Conservation (phyloP, 768 basidiomycete genomes). For the Coprinopsis strossmayeri region DNA sequence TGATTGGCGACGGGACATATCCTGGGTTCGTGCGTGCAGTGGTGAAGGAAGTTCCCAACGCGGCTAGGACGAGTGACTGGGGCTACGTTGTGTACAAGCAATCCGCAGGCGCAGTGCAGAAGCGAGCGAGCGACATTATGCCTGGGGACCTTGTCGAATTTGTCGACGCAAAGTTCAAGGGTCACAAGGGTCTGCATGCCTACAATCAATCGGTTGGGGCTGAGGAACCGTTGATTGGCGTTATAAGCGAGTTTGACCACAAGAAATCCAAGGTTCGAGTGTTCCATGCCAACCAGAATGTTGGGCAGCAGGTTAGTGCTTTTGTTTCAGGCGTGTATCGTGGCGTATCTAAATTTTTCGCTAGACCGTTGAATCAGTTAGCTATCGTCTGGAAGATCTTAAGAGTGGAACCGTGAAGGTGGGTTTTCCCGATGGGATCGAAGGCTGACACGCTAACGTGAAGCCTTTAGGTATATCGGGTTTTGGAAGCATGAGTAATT, state of each 20-base stretch:
- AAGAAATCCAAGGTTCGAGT: constrained; percentile 86
- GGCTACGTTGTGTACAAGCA: constrained; percentile 54
- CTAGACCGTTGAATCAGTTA: constrained; percentile 65
- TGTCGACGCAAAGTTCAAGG: constrained; percentile 61
- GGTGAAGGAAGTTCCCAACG: constrained; percentile 60
- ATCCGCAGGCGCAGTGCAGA: constrained; percentile 57
- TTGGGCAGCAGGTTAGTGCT: constrained; percentile 66
- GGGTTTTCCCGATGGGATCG: constrained; percentile 12
- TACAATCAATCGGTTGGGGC: constrained; percentile 57
- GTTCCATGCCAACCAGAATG: constrained; percentile 83
- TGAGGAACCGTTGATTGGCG: constrained; percentile 56
- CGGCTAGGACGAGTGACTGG: constrained; percentile 56
- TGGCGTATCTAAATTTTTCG: constrained; percentile 1
- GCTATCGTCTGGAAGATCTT: constrained; percentile 83
- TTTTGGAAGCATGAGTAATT: constrained; percentile 26
- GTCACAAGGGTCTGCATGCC: constrained; percentile 76
- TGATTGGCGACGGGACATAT: constrained; percentile 83
- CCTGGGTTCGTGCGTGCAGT: constrained; percentile 70
- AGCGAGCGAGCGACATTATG: constrained; percentile 72
- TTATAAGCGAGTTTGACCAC: constrained; percentile 76
- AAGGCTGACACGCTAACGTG: neutral
- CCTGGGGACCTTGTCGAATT: constrained; percentile 81
- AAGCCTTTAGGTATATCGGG: constrained; percentile 30
- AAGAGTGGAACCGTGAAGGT: constrained; percentile 84
- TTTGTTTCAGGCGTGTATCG: constrained; percentile 1